Evolutionary conservation across 495 filamentous ascomycete genomes (phyloP).

Genomic region (Aspergillus saccharolyticus): DNA sequence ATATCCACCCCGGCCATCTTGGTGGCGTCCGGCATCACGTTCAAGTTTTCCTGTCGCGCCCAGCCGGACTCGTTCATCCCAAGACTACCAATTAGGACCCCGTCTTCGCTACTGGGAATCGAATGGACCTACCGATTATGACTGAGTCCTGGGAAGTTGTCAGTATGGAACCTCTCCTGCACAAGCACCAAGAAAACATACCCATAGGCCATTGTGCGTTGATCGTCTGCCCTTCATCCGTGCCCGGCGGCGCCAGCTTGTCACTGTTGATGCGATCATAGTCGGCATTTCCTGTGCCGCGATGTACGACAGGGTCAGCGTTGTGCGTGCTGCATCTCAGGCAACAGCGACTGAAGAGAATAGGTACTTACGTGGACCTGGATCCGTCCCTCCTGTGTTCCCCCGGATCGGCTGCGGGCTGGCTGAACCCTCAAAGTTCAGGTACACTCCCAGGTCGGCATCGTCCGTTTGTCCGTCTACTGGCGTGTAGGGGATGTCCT

Average conservation of each 20-base stretch:
- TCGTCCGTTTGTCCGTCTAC: constrained; percentile 54
- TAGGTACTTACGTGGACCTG: constrained; percentile 56
- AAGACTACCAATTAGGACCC: constrained; percentile 23
- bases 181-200: constrained; percentile 4
- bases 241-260: constrained; percentile 59
- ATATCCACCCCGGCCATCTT: constrained; percentile 76
- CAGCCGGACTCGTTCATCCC: constrained; percentile 58
- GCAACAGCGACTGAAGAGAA: no score
- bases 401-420: constrained; percentile 70
- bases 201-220: constrained; percentile 72
- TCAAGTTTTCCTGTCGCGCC: constrained; percentile 62
- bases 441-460: constrained; percentile 52
- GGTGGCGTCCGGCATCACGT: constrained; percentile 58
- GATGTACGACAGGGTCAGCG: no score
- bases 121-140: constrained; percentile 43
- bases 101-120: background rate
- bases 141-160: constrained; percentile 41
- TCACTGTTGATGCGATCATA: constrained; percentile 65
- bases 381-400: constrained; percentile 50
- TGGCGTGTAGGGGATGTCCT: constrained; percentile 38
- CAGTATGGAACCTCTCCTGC: background rate
- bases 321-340: no score
- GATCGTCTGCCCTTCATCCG: constrained; percentile 56
- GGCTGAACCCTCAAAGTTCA: constrained; percentile 57
- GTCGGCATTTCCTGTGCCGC: constrained; percentile 47